Percentiles rank a stretch among this genome's conserved stretches.
phyloP scores from a whole-genome alignment of 345 rosid genomes.

The Sonneratia caseolaris region DNA sequence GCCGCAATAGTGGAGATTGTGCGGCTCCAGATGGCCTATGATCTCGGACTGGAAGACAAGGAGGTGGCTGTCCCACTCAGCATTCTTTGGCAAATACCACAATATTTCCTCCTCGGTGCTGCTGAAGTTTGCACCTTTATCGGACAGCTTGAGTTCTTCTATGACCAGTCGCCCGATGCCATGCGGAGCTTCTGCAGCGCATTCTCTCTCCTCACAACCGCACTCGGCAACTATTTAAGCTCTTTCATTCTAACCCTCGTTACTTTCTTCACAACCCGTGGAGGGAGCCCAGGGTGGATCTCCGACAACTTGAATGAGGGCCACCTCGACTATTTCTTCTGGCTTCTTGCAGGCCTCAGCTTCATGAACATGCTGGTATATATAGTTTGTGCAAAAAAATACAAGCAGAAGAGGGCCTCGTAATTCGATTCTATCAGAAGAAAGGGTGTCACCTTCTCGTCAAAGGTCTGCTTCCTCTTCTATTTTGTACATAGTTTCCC shows the following conservation, averaged over 20 bases:
- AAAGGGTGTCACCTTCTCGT: background rate
- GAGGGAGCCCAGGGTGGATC: conserved; percentile 72
- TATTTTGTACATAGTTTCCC: too few relatives aligned
- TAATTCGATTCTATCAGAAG: background rate
- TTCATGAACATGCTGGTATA: conserved; percentile 54
- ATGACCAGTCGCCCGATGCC: conserved; percentile 91
- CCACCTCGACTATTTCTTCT: conserved; percentile 90
- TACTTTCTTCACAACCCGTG: conserved; percentile 48
- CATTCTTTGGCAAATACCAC: conserved; percentile 86
- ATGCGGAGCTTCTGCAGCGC: conserved; percentile 91
- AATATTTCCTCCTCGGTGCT: conserved; percentile 85
- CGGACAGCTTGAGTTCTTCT: conserved; percentile 87
- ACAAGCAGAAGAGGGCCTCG: conserved; percentile 61
- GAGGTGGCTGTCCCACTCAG: conserved; percentile 54
- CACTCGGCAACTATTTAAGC: conserved; percentile 80
- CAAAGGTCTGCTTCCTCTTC: too few relatives aligned
- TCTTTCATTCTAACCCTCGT: conserved; percentile 74
- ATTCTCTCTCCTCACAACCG: conserved; percentile 52
- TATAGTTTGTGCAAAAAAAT: conserved; percentile 49
- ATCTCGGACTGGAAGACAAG: conserved; percentile 50
- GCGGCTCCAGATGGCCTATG: conserved; percentile 55
- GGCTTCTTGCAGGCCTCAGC: conserved; percentile 82
- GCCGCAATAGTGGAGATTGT: conserved; percentile 77
- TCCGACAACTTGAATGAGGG: conserved; percentile 80
- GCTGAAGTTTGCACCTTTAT: conserved; percentile 75